Conservation (phyloP, 2,329 filamentous ascomycete species). For the Pleurostoma richardsiae region DNA sequence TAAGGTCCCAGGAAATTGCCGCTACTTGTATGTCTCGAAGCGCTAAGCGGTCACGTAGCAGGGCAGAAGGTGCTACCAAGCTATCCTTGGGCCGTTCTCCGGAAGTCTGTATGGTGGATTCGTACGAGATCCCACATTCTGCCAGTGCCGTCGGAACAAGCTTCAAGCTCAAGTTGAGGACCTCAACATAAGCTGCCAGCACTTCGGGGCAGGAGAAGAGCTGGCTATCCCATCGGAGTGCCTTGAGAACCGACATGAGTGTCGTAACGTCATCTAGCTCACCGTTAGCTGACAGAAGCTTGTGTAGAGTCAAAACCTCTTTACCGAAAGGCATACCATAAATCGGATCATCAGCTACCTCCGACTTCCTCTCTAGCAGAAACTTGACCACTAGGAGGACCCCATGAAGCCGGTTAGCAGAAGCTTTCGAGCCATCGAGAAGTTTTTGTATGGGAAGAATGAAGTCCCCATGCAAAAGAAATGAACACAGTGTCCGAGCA, state of each 20-base stretch:
- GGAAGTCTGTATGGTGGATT: too few species aligned
- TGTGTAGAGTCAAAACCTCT: too few species aligned
- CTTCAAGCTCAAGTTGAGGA: constrained; percentile 34
- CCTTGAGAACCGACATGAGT: too few species aligned
- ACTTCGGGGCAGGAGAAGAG: constrained; percentile 28
- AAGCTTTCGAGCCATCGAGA: constrained; percentile 22
- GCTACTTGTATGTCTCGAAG: constrained; percentile 30
- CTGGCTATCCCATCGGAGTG: too few species aligned
- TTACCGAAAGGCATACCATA: too few species aligned
- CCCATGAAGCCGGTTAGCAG: constrained; percentile 54
- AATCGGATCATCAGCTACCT: constrained; percentile 33
- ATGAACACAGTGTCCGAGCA: constrained; percentile 64
- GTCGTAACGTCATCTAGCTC: too few species aligned
- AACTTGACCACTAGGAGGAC: constrained; percentile 51
- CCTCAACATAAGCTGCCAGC: constrained; percentile 39
- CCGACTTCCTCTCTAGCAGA: constrained; percentile 46
- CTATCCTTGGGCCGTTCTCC: too few species aligned
- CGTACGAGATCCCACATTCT: too few species aligned
- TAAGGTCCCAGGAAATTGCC: constrained; percentile 8
- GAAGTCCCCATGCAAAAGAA: constrained; percentile 50
- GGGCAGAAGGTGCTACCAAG: constrained; percentile 16
- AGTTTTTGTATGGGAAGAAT: constrained; percentile 31
- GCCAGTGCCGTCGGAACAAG: constrained; percentile 12
- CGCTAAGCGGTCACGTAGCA: constrained; percentile 32
- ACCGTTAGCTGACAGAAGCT: too few species aligned